phyloP scores from a whole-genome alignment of 1,284 basidiomycete species.

The Meira miltonrushii region DNA sequence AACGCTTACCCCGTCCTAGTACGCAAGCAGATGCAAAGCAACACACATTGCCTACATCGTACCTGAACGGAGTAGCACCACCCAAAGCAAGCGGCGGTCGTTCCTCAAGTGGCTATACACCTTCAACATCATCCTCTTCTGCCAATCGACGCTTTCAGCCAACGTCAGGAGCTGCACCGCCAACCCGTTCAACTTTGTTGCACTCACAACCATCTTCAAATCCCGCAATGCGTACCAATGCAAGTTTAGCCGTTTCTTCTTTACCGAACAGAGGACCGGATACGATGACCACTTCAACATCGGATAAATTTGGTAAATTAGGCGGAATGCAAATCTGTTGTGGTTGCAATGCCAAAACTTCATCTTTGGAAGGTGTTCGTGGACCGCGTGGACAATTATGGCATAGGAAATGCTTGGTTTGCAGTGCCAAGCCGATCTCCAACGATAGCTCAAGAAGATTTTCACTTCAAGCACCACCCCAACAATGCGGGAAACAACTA shows the following conservation, averaged over 20 bases:
- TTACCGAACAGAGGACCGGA: neutral
- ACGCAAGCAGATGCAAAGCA: neutral
- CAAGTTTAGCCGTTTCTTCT: neutral
- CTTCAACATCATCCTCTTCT: conserved; percentile 7
- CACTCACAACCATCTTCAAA: conserved; percentile 22
- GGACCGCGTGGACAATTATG: conserved; percentile 32
- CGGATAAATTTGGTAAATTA: conserved; percentile 7
- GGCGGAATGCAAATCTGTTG: conserved; percentile 35
- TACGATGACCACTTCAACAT: neutral
- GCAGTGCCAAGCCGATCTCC: conserved; percentile 12
- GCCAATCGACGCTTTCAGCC: conserved; percentile 22
- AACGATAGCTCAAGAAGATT: too few relatives aligned
- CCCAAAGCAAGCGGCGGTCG: neutral
- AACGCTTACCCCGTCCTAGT: conserved; percentile 9
- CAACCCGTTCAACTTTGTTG: conserved; percentile 23
- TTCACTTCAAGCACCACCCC: neutral
- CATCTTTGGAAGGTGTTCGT: conserved; percentile 29
- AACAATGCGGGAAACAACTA: conserved; percentile 27
- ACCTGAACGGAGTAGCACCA: neutral
- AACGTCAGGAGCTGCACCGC: conserved; percentile 30
- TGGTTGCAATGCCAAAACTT: conserved; percentile 25
- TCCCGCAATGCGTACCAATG: conserved; percentile 13
- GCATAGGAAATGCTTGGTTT: conserved; percentile 33
- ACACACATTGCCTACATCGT: neutral
- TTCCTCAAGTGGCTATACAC: neutral